Percentiles rank a stretch among this genome's conserved stretches.
phyloP scores from a whole-genome alignment of 2,329 filamentous ascomycete species.

The Cladophialophora yegresii region DNA sequence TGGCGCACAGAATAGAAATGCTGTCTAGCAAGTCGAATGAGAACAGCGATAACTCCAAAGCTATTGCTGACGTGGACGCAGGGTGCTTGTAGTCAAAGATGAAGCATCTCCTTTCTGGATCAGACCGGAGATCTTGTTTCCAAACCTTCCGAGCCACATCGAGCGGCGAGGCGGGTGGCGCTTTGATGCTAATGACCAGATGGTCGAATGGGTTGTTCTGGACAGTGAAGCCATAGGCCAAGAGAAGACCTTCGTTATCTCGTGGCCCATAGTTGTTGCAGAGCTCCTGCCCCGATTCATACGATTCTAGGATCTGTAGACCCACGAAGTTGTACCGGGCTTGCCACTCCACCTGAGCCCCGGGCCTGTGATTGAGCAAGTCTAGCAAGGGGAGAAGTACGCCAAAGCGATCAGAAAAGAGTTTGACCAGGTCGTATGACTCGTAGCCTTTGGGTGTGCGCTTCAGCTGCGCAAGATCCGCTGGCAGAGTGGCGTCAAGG shows the following conservation, averaged over 20 bases:
- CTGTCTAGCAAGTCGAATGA: slow-evolving; percentile 48
- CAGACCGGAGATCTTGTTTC: slow-evolving; percentile 40
- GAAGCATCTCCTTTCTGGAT: slow-evolving; percentile 45
- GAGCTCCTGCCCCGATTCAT: slow-evolving; percentile 56
- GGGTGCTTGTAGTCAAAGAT: slow-evolving; percentile 51
- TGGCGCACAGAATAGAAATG: slow-evolving; percentile 46
- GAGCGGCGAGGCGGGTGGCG: slow-evolving; percentile 45
- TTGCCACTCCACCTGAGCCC: slow-evolving; percentile 62
- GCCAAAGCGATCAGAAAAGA: slow-evolving; percentile 62
- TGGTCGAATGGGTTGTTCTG: slow-evolving; percentile 49
- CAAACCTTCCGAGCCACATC: slow-evolving; percentile 40
- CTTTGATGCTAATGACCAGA: slow-evolving; percentile 46
- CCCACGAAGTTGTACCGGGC: slow-evolving; percentile 45
- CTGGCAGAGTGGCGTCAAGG: slow-evolving; percentile 40
- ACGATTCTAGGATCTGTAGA: slow-evolving; percentile 49
- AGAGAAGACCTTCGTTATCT: slow-evolving; percentile 67
- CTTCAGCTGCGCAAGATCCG: slow-evolving; percentile 33
- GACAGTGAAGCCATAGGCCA: slow-evolving; percentile 52
- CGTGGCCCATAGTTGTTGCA: slow-evolving; percentile 76
- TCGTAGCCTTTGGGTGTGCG: slow-evolving; percentile 36
- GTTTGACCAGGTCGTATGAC: slow-evolving; percentile 41
- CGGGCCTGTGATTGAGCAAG: slow-evolving; percentile 69
- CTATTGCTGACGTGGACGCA: slow-evolving; percentile 40
- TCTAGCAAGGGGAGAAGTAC: slow-evolving; percentile 71
- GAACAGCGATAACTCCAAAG: slow-evolving; percentile 47